These are phyloP conservation scores for Cercospora sp. DNA, from an alignment of 2,329 filamentous ascomycete genomes.

Conservation along the genomic window DNA sequence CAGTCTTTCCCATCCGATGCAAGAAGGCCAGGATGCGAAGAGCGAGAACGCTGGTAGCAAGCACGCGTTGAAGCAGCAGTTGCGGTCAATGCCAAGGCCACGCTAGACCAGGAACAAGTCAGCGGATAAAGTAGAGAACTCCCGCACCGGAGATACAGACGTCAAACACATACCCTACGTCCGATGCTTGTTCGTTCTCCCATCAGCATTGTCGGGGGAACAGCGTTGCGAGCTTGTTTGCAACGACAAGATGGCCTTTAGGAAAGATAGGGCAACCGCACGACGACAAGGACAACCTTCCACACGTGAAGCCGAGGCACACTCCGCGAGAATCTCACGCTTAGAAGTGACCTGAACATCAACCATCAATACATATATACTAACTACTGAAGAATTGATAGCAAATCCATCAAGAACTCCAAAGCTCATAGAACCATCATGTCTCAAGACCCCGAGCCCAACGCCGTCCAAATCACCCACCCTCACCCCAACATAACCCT, in stretches of 20 bases:
- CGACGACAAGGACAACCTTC: background rate
- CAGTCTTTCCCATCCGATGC: no score
- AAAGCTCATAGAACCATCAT: background rate
- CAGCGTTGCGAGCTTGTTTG: background rate
- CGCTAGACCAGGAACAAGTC: background rate
- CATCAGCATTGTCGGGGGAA: background rate
- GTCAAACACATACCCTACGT: background rate
- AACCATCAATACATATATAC: background rate
- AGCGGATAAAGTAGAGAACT: background rate
- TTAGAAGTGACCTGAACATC: background rate
- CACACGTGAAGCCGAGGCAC: background rate
- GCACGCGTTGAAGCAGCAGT: background rate
- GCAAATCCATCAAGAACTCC: background rate
- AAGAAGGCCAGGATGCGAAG: background rate
- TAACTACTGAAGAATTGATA: background rate
- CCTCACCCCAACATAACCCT: constrained; percentile 50
- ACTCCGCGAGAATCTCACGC: background rate
- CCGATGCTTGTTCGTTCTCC: background rate
- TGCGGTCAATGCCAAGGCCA: background rate
- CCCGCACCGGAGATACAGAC: background rate
- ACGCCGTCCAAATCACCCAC: constrained; percentile 28
- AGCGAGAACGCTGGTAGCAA: background rate
- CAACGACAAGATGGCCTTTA: background rate
- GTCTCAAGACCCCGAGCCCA: background rate
- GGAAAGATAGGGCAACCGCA: background rate